A percentile compares a stretch with the other conserved stretches of the same genome.
These are phyloP conservation scores for Neurospora sublineolata DNA, from an alignment of 495 filamentous ascomycete genomes.

Conservation along the genomic window DNA sequence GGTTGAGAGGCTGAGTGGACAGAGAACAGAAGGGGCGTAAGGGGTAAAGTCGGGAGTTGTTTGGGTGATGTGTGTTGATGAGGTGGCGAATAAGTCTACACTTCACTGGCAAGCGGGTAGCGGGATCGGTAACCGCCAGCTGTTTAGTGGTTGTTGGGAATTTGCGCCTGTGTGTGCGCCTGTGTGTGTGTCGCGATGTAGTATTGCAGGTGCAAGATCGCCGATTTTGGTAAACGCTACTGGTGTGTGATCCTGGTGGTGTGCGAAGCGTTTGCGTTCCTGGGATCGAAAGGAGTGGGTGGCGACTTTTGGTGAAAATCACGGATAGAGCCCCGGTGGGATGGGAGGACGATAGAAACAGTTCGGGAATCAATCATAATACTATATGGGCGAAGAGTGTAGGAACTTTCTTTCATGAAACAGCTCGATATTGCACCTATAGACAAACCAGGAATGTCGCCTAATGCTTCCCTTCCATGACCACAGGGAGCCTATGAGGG, in stretches of 20 bases:
- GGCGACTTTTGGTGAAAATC: not conserved
- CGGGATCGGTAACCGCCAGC: not conserved
- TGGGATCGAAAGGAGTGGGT: not conserved
- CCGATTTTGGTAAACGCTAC: not conserved
- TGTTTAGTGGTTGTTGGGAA: not conserved
- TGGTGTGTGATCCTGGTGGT: not conserved
- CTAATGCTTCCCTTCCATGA: not conserved
- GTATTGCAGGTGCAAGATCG: not conserved
- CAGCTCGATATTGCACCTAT: not conserved
- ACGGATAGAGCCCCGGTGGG: not conserved
- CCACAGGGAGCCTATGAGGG: not conserved
- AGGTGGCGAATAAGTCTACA: not conserved
- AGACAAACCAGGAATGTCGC: not conserved
- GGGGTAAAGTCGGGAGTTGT: not conserved
- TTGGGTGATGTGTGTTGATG: not conserved
- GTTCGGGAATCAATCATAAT: not conserved
- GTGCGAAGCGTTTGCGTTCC: not conserved
- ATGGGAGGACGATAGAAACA: not conserved
- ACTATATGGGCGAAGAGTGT: not conserved
- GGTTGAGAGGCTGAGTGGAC: not conserved
- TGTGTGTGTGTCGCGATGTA: not conserved
- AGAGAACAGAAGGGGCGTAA: not conserved
- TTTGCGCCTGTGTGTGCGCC: not conserved
- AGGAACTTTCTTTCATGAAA: not conserved
- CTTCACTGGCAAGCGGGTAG: not conserved